Evolutionary conservation across 352 stramenopile genomes (phyloP).

Genomic region (Phytophthora sp.): DNA sequence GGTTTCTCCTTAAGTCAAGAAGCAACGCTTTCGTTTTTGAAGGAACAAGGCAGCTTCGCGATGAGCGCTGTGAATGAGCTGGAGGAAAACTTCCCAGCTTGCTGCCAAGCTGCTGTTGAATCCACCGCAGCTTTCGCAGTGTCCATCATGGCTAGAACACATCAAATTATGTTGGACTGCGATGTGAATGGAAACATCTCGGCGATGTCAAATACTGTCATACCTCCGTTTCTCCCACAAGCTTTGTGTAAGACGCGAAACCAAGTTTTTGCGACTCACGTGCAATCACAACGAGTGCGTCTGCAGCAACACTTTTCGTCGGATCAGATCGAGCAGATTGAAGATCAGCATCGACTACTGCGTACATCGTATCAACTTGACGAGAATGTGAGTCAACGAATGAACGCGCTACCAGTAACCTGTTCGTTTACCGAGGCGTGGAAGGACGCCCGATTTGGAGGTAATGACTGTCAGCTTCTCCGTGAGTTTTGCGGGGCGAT

Average conservation of each 20-base stretch:
- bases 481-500: slow-evolving; percentile 35
- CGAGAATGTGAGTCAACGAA: slow-evolving; percentile 31
- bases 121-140: slow-evolving; percentile 32
- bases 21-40: slow-evolving; percentile 29
- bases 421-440: slow-evolving; percentile 31
- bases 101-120: slow-evolving; percentile 31
- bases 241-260: slow-evolving; percentile 32
- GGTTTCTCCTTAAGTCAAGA: slow-evolving; percentile 28
- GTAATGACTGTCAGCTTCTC: slow-evolving; percentile 34
- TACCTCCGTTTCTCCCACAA: slow-evolving; percentile 32
- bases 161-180: slow-evolving; percentile 19
- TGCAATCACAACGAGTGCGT: slow-evolving; percentile 36
- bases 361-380: slow-evolving; percentile 37
- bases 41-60: slow-evolving; percentile 41
- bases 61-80: slow-evolving; percentile 31
- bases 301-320: slow-evolving; percentile 26
- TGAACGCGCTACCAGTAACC: slow-evolving; percentile 17
- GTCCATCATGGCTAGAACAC: slow-evolving; percentile 25
- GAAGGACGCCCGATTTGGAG: slow-evolving; percentile 29
- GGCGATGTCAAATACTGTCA: not conserved
- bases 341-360: slow-evolving; percentile 36
- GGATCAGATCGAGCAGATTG: slow-evolving; percentile 38
- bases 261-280: slow-evolving; percentile 32
- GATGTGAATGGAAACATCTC: slow-evolving; percentile 5
- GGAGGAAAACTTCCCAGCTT: slow-evolving; percentile 15